Percentiles rank a stretch among this genome's conserved stretches.
phyloP scores from a whole-genome alignment of 106 monocot species.

The Dioscorea alata region DNA sequence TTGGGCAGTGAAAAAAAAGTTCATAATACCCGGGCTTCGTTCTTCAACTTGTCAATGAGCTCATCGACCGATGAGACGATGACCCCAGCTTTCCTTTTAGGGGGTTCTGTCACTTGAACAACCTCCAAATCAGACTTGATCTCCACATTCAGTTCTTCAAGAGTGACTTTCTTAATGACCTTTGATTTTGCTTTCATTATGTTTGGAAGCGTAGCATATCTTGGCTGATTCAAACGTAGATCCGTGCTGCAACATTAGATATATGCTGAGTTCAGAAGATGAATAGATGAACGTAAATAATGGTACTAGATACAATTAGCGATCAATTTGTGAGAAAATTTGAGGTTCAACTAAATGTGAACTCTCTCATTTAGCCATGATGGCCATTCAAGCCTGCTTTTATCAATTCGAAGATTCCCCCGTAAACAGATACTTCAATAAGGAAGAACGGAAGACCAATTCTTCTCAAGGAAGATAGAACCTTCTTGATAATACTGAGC shows the following conservation, averaged over 20 bases:
- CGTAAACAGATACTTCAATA: too few species aligned
- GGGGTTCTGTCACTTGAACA: conserved; percentile 79
- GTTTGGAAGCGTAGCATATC: conserved; percentile 96
- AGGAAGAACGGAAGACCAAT: too few species aligned
- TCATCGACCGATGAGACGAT: conserved; percentile 86
- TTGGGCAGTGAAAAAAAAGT: neutral
- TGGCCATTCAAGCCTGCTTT: too few species aligned
- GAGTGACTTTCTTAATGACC: conserved; percentile 78
- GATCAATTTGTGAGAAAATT: too few species aligned
- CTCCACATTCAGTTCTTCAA: conserved; percentile 76
- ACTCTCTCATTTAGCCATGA: too few species aligned
- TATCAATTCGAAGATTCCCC: too few species aligned
- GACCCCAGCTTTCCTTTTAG: conserved; percentile 88
- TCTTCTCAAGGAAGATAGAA: too few species aligned
- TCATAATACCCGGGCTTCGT: conserved; percentile 80
- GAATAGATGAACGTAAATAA: too few species aligned
- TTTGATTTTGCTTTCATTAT: conserved; percentile 99
- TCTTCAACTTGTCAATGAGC: conserved; percentile 79
- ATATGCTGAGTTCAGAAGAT: neutral
- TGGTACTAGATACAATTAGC: too few species aligned
- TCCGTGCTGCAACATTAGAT: conserved; percentile 63
- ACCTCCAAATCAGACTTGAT: conserved; percentile 75
- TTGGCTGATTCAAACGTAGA: conserved; percentile 91
- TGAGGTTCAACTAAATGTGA: too few species aligned
- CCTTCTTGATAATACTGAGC: too few species aligned